Percentiles rank a stretch among this genome's conserved stretches.
Conservation (phyloP, 495 filamentous ascomycete species). For the Venustampulla echinocandica region DNA sequence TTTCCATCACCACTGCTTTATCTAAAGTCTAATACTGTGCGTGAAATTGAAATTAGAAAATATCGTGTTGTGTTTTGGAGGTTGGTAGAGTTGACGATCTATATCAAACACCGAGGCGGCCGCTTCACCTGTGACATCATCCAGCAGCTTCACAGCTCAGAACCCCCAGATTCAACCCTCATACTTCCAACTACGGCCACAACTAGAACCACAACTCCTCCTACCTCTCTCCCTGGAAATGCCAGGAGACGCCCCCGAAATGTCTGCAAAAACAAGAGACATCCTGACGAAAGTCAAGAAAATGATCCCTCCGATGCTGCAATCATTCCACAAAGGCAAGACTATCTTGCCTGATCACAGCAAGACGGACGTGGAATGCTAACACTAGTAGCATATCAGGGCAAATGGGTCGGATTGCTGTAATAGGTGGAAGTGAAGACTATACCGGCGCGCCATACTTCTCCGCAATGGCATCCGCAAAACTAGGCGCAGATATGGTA, state of each 20-base stretch:
- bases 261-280: slow-evolving; percentile 50
- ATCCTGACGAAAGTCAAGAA: slow-evolving; percentile 75
- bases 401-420: slow-evolving; percentile 83
- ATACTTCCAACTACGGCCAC: too few relatives aligned
- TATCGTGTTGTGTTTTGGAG: too few relatives aligned
- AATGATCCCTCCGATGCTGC: slow-evolving; percentile 90
- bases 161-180: too few relatives aligned
- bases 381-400: slow-evolving; percentile 47
- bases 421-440: slow-evolving; percentile 91
- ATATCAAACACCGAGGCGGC: too few relatives aligned
- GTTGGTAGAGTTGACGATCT: too few relatives aligned
- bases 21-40: too few relatives aligned
- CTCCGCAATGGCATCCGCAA: slow-evolving; percentile 90
- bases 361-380: slow-evolving; percentile 3
- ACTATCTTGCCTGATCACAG: background rate
- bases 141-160: too few relatives aligned
- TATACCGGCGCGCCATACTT: slow-evolving; percentile 98
- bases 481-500: slow-evolving; percentile 80
- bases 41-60: too few relatives aligned
- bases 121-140: too few relatives aligned
- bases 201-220: too few relatives aligned
- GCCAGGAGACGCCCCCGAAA: slow-evolving; percentile 15
- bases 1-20: too few relatives aligned
- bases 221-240: too few relatives aligned
- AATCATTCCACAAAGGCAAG: slow-evolving; percentile 92